Base-by-base conservation (phyloP, 2,329 filamentous ascomycete species). In the Pseudomassariella vexata region DNA sequence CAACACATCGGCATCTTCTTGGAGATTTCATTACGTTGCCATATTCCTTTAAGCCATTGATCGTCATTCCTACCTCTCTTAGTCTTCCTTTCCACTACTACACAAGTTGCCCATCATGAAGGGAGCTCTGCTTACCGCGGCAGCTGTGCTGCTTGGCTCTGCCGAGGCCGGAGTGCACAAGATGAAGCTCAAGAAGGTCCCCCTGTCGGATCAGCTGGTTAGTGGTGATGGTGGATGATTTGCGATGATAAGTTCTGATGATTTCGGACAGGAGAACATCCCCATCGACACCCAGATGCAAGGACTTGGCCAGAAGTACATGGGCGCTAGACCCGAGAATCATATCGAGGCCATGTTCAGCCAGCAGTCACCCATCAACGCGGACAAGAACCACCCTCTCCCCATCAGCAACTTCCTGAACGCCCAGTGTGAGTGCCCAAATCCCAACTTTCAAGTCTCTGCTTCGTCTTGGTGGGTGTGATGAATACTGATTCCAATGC, bases 331-430 rank as follows among this genome's bases (percentile, higher is more conserved):
- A 48, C 81, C 84, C 28, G 67, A 82, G 46, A 61, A 63, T 44
- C 82, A 87, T 49, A 65, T 73, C 54, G 76, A 89, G 47, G 78
- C 82, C 59, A 79, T 94, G 62, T 94, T 95, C 73, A 81, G 80
- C 57, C 76, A 84, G 48, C 75, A 79, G 36, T 74, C 79, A 24
- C 11, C 24, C 32, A 65, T 85, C 53, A 70, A 82, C 47, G 63
- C 69, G 35, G 73, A 84, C 44, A 69, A 63, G 44, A 73, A 76
- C 38, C 90, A 96, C 64, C 77, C 81, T 36, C 84, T 98, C 24
- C 85, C 90, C 37, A 81, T 98, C 51, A 85, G 79, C 66, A 98
- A 98, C 79, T 98, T 95, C 70, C 70, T 96, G 70, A 98, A 98
- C 57, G 92, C 92, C 38, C 92, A 98, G 67, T 98, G 89, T 95